These are phyloP conservation scores for Trametes versicolor DNA, from an alignment of 1,284 basidiomycete species.

Conservation along the genomic window DNA sequence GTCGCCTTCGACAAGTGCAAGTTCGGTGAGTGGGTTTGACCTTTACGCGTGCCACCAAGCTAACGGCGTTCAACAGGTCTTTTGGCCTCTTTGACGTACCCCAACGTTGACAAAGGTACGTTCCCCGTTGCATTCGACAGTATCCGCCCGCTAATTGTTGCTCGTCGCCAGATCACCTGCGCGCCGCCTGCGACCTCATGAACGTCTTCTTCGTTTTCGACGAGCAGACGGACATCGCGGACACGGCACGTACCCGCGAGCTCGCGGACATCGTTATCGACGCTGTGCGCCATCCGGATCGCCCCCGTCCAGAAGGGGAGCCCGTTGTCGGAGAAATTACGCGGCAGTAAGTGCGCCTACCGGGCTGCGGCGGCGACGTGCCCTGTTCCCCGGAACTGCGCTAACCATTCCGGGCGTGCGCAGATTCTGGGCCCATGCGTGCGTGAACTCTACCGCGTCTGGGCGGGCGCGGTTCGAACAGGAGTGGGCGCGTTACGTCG, in stretches of 20 bases:
- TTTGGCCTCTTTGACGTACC: constrained; percentile 34
- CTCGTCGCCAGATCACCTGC: neutral
- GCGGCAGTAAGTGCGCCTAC: constrained; percentile 37
- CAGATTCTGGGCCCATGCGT: constrained; percentile 34
- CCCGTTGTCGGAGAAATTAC: constrained; percentile 44
- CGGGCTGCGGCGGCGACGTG: neutral
- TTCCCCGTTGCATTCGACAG: neutral
- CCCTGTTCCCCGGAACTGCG: neutral
- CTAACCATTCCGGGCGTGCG: neutral
- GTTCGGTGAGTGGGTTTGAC: constrained; percentile 30
- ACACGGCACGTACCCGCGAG: neutral
- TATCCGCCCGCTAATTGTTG: neutral
- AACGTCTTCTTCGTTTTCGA: constrained; percentile 12
- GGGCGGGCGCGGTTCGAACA: constrained; percentile 28
- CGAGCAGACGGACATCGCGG: constrained; percentile 6
- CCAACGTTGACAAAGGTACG: constrained; percentile 22
- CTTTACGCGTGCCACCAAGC: neutral
- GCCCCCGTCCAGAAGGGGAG: constrained; percentile 42
- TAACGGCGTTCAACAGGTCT: constrained; percentile 22
- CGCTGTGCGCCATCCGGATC: constrained; percentile 44
- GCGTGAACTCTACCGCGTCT: constrained; percentile 14
- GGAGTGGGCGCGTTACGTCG: constrained; percentile 36
- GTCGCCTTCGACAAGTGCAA: constrained; percentile 37
- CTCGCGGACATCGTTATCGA: constrained; percentile 8
- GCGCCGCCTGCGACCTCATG: constrained; percentile 8